phyloP scores from a whole-genome alignment of 2,329 filamentous ascomycete species.

The Fusarium fujikuroi region DNA sequence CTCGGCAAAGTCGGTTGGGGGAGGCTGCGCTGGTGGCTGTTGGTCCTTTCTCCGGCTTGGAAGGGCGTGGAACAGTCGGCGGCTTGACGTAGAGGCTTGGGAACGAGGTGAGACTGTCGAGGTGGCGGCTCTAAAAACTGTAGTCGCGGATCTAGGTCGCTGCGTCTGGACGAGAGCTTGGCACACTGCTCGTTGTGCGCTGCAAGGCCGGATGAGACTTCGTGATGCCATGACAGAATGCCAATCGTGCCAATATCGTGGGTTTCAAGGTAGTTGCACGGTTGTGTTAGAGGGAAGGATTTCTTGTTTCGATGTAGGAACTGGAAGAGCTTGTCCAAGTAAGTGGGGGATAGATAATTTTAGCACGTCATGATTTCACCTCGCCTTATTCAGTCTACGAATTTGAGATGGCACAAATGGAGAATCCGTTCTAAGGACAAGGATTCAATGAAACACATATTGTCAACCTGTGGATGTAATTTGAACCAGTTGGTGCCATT shows the following conservation, averaged over 20 bases:
- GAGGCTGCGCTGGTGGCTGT: constrained; percentile 47
- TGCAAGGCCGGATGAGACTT: constrained; percentile 33
- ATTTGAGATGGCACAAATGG: not conserved
- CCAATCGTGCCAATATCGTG: not conserved
- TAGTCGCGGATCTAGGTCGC: constrained; percentile 18
- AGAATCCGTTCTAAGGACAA: not conserved
- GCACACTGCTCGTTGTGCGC: constrained; percentile 36
- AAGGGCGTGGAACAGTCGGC: constrained; percentile 38
- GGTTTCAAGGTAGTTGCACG: not conserved
- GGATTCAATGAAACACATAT: not conserved
- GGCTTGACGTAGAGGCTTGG: not conserved
- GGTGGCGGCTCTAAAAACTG: constrained; percentile 20
- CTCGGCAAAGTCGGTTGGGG: constrained; percentile 72
- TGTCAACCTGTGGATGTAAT: constrained; percentile 15
- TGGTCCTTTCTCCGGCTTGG: constrained; percentile 32
- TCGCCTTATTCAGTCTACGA: not conserved
- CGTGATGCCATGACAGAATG: constrained; percentile 35
- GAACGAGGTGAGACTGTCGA: not conserved
- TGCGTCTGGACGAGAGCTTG: constrained; percentile 29
- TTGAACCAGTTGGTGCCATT: constrained; percentile 19
- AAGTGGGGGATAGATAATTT: constrained; percentile 43
- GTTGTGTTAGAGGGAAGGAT: not conserved
- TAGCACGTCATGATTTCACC: constrained; percentile 45
- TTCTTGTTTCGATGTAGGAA: not conserved
- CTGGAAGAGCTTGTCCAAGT: constrained; percentile 4